Evolutionary conservation across 805 yeast species (phyloP), one percentile per base, ranked within the genome.

Genomic region (Yarrowia hollandica): DNA sequence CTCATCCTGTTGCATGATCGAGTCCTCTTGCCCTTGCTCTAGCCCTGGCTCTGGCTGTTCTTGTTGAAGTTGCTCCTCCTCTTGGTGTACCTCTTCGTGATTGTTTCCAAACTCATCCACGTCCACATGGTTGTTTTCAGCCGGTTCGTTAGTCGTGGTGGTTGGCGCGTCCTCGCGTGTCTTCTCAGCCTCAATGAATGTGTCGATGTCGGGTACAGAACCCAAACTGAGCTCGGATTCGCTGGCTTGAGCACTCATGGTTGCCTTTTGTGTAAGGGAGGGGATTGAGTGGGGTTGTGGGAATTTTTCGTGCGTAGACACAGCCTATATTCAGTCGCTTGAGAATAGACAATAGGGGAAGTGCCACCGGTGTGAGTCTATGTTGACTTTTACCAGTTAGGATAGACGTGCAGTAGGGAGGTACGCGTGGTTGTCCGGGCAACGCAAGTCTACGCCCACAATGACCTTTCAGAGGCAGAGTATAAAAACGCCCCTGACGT

Each of bases 371-470:
- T 12, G 14, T 12, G 14, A 26, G 34, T 23, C 23, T 18, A 44
- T 44, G 52, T 44, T 42, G 50, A 42, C 50, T 42, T 42, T 44
- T 44, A 30, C 52, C 35, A 19, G 35, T 44, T 28, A 28, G 35
- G 52, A 30, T 15, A 25, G 33, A 44, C 35, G 12, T 44, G 52
- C 52, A 44, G 35, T 21, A 4, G 52, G 9, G 10, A 44, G 14
- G 52, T 30, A 19, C 25, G 35, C 9, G 26, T 4, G 26, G 52
- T 44, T 44, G 35, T 11, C 34, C 18, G 14, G 52, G 52, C 10
- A 28, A 42, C 50, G 48, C 21, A n/a, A 1, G 25, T 10, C 9
- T 6, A 25, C 10, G 28, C n/a, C n/a, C n/a, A n/a, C n/a, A n/a
- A n/a, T n/a, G n/a, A n/a, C n/a, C n/a, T n/a, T n/a, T n/a, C n/a